Base-by-base conservation (phyloP, 495 filamentous ascomycete species). In the Hyphodiscus hymeniophilus region DNA sequence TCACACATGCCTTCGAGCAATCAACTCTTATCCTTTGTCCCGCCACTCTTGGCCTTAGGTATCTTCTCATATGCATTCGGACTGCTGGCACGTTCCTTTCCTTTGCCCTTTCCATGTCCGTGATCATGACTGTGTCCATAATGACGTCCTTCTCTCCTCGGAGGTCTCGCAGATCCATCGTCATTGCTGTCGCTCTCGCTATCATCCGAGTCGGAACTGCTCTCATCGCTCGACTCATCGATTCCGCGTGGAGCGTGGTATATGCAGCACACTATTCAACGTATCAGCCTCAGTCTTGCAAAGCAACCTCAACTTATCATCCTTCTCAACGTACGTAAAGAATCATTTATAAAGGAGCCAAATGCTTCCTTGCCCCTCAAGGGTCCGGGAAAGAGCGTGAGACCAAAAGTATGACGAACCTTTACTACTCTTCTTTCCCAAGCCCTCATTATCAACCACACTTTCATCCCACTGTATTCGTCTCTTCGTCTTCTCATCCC, bases 41-140 rank as follows among this genome's bases (percentile, higher is more conserved):
- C 47, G 18, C 36, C 41, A 11, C 36, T 31, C 33, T 71, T 75
- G 33, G 59, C 50, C 58, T 82, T 87, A 1, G 91, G 89, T 74
- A 88, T 81, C 65, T 85, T 90, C 69, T 97, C 92, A 64, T 98
- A 96, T 0, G 91, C 92, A 69, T 98, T 98, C 40, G 88, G 87
- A 57, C 85, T 91, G 3, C 81, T 77, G 45, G 74, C 81, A 51
- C 83, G 75, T 39, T 65, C 70, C 44, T 63, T 69, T 61, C 58
- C 63, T 47, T 57, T 59, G 36, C 54, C 59, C 45, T 56, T 69
- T 31, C 59, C 57, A 38, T 13, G 60, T 35, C 60, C 60, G 41
- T 57, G 44, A 3, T 51, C 47, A 46, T 68, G 63, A 7, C 59
- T 54, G 43, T 69, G 30, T 8, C 40, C 46, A 22, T 35, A 10